Base-by-base conservation (phyloP, 129 eudicot species). In the Flaveria sonorensis region DNA sequence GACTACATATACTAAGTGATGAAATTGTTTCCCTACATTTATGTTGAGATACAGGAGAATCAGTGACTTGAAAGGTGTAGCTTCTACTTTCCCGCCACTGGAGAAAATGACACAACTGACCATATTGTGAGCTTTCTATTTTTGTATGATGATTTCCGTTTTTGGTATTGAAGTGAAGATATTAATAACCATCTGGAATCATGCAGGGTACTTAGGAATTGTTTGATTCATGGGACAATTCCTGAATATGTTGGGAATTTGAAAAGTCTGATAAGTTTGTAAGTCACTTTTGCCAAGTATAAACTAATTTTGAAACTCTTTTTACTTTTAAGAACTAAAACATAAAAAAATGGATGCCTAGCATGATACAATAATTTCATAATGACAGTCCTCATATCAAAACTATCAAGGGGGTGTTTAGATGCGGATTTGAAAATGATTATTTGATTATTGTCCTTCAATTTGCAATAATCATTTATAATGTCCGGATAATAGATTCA, bases 31-130 rank as follows among this genome's bases (percentile, higher is more conserved):
- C 47, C 6, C 61, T n/a, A 19, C 40, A 7, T 21, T 52, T 21
- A 12, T 73, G 16, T 43, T 43, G 60, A 45, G 57, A 79, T 83
- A 46, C 69, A 90, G 96, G 86, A 90, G 96, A 86, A 88, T 90
- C 78, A 90, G 92, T 81, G 96, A 90, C 87, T 72, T 90, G 74
- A 80, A 80, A 75, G 89, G 90, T 21, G 61, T 61, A 72, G 77
- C 74, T 56, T 90, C 84, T 42, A 71, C 81, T 63, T 90, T 90
- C 78, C 96, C 96, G 4, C 77, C 73, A 70, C 75, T 90, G 57
- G 65, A 70, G 52, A 71, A 65, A 5, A 79, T 88, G 84, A 63
- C 71, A 52, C 82, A 83, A 47, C 80, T 90, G 72, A 90, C 83
- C 75, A 83, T 79, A 72, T 51, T 90, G 92, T 90, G 72, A 87